phyloP scores from a whole-genome alignment of 2,329 filamentous ascomycete species.

The Nannizzia gypsea region DNA sequence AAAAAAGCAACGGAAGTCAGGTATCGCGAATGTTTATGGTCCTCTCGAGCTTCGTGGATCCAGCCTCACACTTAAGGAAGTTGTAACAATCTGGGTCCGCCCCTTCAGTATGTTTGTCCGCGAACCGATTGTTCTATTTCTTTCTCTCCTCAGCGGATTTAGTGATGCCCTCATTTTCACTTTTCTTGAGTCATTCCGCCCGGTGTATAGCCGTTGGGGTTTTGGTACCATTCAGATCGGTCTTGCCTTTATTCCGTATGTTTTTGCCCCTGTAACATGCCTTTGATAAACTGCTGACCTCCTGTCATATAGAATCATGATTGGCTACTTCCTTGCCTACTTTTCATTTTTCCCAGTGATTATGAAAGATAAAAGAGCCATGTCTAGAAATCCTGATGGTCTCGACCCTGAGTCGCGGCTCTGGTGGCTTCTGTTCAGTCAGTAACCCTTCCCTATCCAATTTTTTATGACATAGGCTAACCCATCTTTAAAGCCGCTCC shows the following conservation, averaged over 20 bases:
- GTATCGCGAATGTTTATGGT: conserved; percentile 52
- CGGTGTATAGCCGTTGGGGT: conserved; percentile 49
- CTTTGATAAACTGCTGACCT: not conserved
- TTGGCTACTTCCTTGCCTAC: conserved; percentile 49
- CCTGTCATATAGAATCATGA: conserved; percentile 26
- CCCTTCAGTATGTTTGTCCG: conserved; percentile 54
- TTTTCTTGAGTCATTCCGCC: conserved; percentile 50
- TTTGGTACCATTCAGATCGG: conserved; percentile 41
- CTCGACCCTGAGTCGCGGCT: conserved; percentile 52
- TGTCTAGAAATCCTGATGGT: conserved; percentile 27
- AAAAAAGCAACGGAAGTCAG: conserved; percentile 43
- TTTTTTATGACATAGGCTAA: not conserved
- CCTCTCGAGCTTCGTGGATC: conserved; percentile 55
- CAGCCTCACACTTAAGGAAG: conserved; percentile 45
- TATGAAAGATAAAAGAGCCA: conserved; percentile 31
- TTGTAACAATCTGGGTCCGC: conserved; percentile 46
- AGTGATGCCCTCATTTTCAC: conserved; percentile 55
- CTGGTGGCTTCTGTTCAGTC: conserved; percentile 46
- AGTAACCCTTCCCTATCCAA: conserved; percentile 8
- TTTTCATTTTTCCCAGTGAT: conserved; percentile 45
- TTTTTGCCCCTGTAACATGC: conserved; percentile 7
- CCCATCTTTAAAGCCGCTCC: conserved; percentile 36
- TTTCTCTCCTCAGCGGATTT: conserved; percentile 54
- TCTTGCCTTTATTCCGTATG: conserved; percentile 43
- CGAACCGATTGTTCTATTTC: conserved; percentile 51